Percentiles rank a stretch among this genome's conserved stretches.
phyloP scores from a whole-genome alignment of 805 yeast species.

The Jamesozyma rosinii region DNA sequence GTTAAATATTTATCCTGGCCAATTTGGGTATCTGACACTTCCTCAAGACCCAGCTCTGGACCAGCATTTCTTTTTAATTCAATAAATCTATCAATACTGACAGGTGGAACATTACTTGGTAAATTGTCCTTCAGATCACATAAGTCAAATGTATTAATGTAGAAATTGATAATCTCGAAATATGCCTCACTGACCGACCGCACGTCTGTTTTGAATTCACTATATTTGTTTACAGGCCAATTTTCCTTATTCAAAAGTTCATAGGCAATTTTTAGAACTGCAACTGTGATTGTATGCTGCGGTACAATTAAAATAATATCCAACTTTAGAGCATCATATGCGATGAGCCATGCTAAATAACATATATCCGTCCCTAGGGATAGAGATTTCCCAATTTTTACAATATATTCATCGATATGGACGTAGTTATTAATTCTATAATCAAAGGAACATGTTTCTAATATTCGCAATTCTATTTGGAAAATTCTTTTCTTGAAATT shows the following conservation, averaged over 20 bases:
- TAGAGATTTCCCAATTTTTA: constrained; percentile 49
- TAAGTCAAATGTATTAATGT: constrained; percentile 46
- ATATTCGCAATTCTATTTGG: constrained; percentile 55
- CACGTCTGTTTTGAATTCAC: constrained; percentile 28
- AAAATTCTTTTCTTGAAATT: constrained; percentile 48
- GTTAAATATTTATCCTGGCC: constrained; percentile 40
- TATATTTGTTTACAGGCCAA: constrained; percentile 16
- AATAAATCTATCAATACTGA: constrained; percentile 31
- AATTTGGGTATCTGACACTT: constrained; percentile 24
- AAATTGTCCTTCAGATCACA: constrained; percentile 39
- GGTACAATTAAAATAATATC: constrained; percentile 63
- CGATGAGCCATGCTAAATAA: constrained; percentile 60
- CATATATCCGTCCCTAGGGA: constrained; percentile 40
- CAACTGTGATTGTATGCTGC: constrained; percentile 65
- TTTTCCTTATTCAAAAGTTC: constrained; percentile 32
- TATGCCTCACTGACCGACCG: constrained; percentile 39
- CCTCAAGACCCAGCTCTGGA: constrained; percentile 26
- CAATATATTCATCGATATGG: constrained; percentile 55
- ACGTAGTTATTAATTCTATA: constrained; percentile 46
- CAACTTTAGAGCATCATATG: constrained; percentile 64
- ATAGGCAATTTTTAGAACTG: constrained; percentile 52
- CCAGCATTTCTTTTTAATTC: constrained; percentile 40
- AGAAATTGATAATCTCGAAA: constrained; percentile 50
- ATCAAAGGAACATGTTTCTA: constrained; percentile 75
- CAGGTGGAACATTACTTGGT: constrained; percentile 19